Evolutionary conservation across 768 basidiomycete species (phyloP).

Genomic region (Trametes villosa): DNA sequence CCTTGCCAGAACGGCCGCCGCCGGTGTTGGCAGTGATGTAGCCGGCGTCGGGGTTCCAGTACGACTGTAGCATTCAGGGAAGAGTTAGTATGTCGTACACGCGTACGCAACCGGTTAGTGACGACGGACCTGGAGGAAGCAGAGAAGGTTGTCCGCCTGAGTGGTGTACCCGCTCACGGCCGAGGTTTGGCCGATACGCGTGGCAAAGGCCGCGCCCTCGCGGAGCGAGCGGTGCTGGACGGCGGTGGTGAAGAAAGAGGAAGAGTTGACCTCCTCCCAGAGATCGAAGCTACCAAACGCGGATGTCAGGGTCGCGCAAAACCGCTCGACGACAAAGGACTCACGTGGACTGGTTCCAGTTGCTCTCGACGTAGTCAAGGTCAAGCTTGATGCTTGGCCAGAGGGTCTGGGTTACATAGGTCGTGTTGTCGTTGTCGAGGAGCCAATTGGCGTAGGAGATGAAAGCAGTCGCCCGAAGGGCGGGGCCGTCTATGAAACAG

Average conservation of each 20-base stretch:
- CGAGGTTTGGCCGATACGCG: slow-evolving; percentile 53
- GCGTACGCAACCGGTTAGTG: not conserved
- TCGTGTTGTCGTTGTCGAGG: slow-evolving; percentile 50
- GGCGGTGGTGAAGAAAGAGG: slow-evolving; percentile 84
- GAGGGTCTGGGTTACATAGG: slow-evolving; percentile 54
- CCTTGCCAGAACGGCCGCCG: slow-evolving; percentile 74
- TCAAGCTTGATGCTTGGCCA: slow-evolving; percentile 79
- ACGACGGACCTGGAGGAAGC: slow-evolving; percentile 67
- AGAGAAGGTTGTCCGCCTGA: slow-evolving; percentile 68
- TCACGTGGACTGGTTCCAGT: slow-evolving; percentile 72
- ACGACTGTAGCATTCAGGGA: slow-evolving; percentile 67
- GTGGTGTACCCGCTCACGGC: slow-evolving; percentile 50
- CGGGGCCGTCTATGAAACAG: slow-evolving; percentile 64
- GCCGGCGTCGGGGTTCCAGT: slow-evolving; percentile 72
- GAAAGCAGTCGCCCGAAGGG: slow-evolving; percentile 70
- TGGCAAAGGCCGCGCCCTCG: slow-evolving; percentile 67
- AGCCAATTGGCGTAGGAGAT: slow-evolving; percentile 76
- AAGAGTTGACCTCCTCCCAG: slow-evolving; percentile 74
- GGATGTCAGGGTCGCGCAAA: too few relatives aligned
- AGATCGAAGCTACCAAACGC: slow-evolving; percentile 76
- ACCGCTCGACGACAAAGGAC: not conserved
- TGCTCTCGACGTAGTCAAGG: slow-evolving; percentile 68
- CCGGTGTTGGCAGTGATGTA: slow-evolving; percentile 80
- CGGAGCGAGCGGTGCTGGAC: slow-evolving; percentile 77
- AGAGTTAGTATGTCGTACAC: not conserved